phyloP scores from a whole-genome alignment of 192 early-diverging fungal genomes.

The Mortierella claussenii region DNA sequence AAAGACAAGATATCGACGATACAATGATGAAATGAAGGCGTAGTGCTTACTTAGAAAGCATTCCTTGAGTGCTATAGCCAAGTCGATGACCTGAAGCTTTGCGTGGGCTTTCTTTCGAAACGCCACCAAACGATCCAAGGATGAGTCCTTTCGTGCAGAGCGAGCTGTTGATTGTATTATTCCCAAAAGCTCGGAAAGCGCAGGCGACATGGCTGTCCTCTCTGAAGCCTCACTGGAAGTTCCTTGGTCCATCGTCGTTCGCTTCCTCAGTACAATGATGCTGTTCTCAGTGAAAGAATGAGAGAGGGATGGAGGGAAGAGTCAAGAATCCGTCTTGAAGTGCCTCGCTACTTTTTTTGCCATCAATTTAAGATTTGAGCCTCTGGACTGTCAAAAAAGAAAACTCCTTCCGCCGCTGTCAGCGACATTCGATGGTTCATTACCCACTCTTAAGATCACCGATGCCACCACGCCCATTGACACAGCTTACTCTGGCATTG shows the following conservation, averaged over 20 bases:
- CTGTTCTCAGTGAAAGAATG: too few species aligned
- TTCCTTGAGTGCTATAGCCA: slow-evolving; percentile 20
- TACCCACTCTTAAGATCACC: too few species aligned
- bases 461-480: slow-evolving; percentile 47
- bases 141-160: slow-evolving; percentile 4
- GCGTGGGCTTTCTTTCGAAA: slow-evolving; percentile 16
- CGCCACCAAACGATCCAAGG: slow-evolving; percentile 36
- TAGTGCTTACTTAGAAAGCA: slow-evolving; percentile 17
- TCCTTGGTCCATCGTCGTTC: slow-evolving; percentile 21
- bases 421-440: too few species aligned
- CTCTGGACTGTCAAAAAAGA: too few species aligned
- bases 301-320: too few species aligned
- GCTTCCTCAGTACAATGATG: too few species aligned
- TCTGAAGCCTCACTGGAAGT: neutral
- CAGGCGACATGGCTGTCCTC: neutral
- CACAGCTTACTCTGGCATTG: slow-evolving; percentile 71
- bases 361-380: too few species aligned
- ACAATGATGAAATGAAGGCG: neutral
- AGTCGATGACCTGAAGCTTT: slow-evolving; percentile 4
- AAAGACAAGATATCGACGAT: neutral
- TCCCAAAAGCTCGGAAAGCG: slow-evolving; percentile 18
- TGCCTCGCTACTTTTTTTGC: too few species aligned
- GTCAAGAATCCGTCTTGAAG: too few species aligned
- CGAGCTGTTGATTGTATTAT: slow-evolving; percentile 2
- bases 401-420: too few species aligned